Evolutionary conservation across 495 filamentous ascomycete genomes (phyloP), one percentile per base, ranked within the genome.

Genomic region (Astrocystis sublimbata): DNA sequence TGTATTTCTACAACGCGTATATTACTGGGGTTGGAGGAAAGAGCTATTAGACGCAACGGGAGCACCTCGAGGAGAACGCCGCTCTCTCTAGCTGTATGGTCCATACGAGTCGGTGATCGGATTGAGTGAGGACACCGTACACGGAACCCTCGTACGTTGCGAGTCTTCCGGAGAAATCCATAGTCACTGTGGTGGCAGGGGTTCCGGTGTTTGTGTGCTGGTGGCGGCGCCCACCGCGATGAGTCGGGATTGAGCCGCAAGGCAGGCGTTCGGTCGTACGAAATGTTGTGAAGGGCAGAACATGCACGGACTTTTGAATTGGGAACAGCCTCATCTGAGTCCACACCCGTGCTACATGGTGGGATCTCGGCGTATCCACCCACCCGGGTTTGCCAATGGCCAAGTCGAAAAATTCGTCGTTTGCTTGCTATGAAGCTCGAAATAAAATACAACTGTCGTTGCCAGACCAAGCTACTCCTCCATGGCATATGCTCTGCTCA

Each of bases 181-280:
- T 31, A 5, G 23, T 4, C 46, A 28, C 24, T 30, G 24, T 24
- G 23, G 23, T 12, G 17, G 35, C 35, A 15, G 23, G 21, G 10
- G 45, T 57, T 3, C 26, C 54, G 54, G 54, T 31, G 54, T 57
- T 57, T 57, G 53, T 7, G 12, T 40, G 23, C 15, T 57, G 24
- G 52, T 31, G 36, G 17, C 13, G 9, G 35, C n/a, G n/a, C n/a
- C n/a, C n/a, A n/a, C 3, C 12, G 28, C 33, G 6, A 40, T 24
- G 21, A 6, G n/a, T n/a, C n/a, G n/a, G n/a, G 33, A 17, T 38
- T 23, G 49, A 31, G 49, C 30, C 24, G 17, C 30, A 15, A 33
- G 7, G 9, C 30, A 35, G 5, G n/a, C 17, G 10, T 28, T 17
- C 12, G 4, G 21, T 6, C 21, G 6, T 54, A 12, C 19, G 30